Conservation (phyloP, 1,139 yeast genomes). For the Meyerozyma sp. region DNA sequence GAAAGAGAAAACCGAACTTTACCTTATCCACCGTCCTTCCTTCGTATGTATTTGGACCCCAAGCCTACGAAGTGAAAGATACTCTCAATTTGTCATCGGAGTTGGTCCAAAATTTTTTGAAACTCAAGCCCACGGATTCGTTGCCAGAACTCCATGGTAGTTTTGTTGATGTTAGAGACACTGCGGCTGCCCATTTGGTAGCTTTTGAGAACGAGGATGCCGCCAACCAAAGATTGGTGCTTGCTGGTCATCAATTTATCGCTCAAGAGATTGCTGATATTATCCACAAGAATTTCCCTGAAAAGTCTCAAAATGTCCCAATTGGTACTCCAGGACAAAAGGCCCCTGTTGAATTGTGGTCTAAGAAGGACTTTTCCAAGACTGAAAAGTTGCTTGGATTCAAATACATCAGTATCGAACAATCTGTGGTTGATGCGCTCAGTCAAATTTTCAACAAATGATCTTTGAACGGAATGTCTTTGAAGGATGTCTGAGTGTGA, state of each 20-base stretch:
- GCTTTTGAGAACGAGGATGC: conserved; percentile 24
- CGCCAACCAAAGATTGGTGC: conserved; percentile 21
- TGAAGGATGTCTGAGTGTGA: too few relatives aligned
- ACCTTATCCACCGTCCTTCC: conserved; percentile 24
- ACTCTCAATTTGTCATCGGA: conserved; percentile 33
- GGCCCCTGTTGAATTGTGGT: conserved; percentile 3
- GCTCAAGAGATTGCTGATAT: conserved; percentile 20
- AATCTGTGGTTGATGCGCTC: conserved; percentile 18
- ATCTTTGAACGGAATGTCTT: too few relatives aligned
- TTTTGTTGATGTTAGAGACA: conserved; percentile 37
- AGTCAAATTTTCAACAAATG: conserved; percentile 23
- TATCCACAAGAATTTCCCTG: conserved; percentile 29
- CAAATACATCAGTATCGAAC: conserved; percentile 6
- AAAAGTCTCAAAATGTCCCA: not conserved
- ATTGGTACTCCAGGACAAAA: too few relatives aligned
- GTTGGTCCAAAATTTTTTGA: conserved; percentile 20
- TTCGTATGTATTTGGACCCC: conserved; percentile 38
- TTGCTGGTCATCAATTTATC: not conserved
- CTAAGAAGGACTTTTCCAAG: conserved; percentile 5
- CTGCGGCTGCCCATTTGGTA: conserved; percentile 30
- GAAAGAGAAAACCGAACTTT: conserved; percentile 14
- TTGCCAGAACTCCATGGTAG: conserved; percentile 22
- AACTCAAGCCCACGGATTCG: conserved; percentile 14
- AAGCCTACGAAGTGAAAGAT: conserved; percentile 20
- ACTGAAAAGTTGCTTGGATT: conserved; percentile 8